A percentile compares a stretch with the other conserved stretches of the same genome.
These are phyloP conservation scores for Platanus orientalis DNA, from an alignment of 164 flowering plant genomes.

Conservation along the genomic window DNA sequence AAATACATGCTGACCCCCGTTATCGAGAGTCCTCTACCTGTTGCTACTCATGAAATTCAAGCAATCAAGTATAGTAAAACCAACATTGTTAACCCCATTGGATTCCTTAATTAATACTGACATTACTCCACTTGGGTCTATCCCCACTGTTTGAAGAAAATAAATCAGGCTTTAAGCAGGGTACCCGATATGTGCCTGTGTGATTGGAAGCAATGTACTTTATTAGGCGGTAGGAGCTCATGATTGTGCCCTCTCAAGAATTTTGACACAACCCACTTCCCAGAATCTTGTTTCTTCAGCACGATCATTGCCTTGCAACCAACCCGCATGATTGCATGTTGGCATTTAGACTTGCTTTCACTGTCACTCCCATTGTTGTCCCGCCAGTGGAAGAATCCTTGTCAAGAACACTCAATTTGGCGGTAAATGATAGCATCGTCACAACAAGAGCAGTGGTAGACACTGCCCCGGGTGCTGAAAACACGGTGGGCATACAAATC, in stretches of 20 bases:
- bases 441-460: slow-evolving; percentile 36
- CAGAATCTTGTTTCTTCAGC: slow-evolving; percentile 34
- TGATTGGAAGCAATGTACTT: slow-evolving; percentile 43
- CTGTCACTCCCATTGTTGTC: neutral
- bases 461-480: slow-evolving; percentile 37
- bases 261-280: slow-evolving; percentile 37
- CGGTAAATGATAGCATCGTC: slow-evolving; percentile 39
- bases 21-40: slow-evolving; percentile 36
- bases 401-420: slow-evolving; percentile 40
- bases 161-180: slow-evolving; percentile 34
- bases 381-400: slow-evolving; percentile 34
- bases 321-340: slow-evolving; percentile 33
- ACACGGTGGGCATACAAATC: slow-evolving; percentile 49
- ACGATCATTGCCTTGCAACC: slow-evolving; percentile 47
- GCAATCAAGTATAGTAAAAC: slow-evolving; percentile 37
- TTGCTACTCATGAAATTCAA: slow-evolving; percentile 38
- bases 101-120: slow-evolving; percentile 34
- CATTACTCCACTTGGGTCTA: slow-evolving; percentile 45
- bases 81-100: slow-evolving; percentile 36
- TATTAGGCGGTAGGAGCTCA: slow-evolving; percentile 35
- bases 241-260: slow-evolving; percentile 38
- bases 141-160: slow-evolving; percentile 39
- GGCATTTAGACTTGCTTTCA: slow-evolving; percentile 30
- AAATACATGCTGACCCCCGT: slow-evolving; percentile 33
- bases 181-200: slow-evolving; percentile 38